Percentiles rank a stretch among this genome's conserved stretches.
Evolutionary conservation across 83 land plant genomes (phyloP).

Genomic region (Diphasiastrum complanatum): DNA sequence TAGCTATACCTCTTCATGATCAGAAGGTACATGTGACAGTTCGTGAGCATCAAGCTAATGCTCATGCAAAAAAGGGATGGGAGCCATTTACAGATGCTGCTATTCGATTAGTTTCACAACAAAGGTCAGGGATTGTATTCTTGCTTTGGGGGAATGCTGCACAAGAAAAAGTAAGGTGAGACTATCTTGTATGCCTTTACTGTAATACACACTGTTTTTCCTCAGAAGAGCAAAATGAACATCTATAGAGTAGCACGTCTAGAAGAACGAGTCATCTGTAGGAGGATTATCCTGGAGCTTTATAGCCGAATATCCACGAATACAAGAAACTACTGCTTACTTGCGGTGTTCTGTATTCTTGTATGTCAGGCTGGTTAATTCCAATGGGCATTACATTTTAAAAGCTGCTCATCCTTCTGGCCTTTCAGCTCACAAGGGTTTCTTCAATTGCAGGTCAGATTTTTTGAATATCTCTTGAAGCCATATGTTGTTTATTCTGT

Average conservation of each 20-base stretch:
- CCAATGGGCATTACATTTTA: background rate
- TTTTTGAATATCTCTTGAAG: too few species aligned
- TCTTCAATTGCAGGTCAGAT: too few species aligned
- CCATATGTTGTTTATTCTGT: too few species aligned
- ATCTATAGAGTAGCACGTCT: too few species aligned
- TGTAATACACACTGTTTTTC: background rate
- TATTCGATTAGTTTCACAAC: background rate
- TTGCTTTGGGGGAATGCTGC: slow-evolving; percentile 3
- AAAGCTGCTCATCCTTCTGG: slow-evolving; percentile 17
- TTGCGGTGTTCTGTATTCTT: too few species aligned
- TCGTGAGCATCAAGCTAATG: background rate
- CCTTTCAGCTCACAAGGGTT: too few species aligned
- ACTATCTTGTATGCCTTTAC: background rate
- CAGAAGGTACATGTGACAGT: too few species aligned
- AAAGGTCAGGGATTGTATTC: background rate
- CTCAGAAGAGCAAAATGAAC: too few species aligned
- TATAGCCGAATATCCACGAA: too few species aligned
- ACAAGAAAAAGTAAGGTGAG: slow-evolving; percentile 2
- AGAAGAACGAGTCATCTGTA: too few species aligned
- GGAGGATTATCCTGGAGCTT: too few species aligned
- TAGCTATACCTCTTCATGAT: background rate
- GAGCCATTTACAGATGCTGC: slow-evolving; percentile 6
- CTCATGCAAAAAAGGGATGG: slow-evolving; percentile 8
- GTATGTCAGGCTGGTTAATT: background rate
- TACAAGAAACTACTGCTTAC: too few species aligned